Evolutionary conservation across 495 filamentous ascomycete genomes (phyloP).

Genomic region (Trichoderma virens): DNA sequence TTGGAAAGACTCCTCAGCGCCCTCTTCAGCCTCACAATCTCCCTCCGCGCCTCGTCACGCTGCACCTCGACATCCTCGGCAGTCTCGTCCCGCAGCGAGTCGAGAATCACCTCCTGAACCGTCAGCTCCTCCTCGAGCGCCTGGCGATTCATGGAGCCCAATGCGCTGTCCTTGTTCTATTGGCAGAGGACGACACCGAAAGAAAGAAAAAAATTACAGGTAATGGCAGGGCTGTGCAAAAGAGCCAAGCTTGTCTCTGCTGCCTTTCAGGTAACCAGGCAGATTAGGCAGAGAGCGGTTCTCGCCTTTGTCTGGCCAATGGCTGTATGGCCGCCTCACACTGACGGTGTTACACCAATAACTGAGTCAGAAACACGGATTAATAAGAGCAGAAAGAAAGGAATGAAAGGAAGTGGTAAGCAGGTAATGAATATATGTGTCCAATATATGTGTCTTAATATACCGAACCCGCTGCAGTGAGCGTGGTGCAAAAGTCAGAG

Average conservation of each 20-base stretch:
- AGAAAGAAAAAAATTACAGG: background rate
- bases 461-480: too few relatives aligned
- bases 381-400: too few relatives aligned
- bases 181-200: background rate
- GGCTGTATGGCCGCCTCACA: too few relatives aligned
- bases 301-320: too few relatives aligned
- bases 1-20: background rate
- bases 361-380: too few relatives aligned
- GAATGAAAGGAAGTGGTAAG: too few relatives aligned
- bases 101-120: constrained; percentile 33
- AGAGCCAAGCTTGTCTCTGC: too few relatives aligned
- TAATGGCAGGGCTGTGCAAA: background rate
- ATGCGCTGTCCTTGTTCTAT: background rate
- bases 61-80: constrained; percentile 15
- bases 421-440: too few relatives aligned
- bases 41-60: background rate
- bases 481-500: too few relatives aligned
- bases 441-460: too few relatives aligned
- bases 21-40: constrained; percentile 8
- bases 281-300: background rate
- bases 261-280: too few relatives aligned
- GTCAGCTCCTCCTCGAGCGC: constrained; percentile 29
- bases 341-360: too few relatives aligned
- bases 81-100: constrained; percentile 27
- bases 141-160: constrained; percentile 11